Evolutionary conservation across 2,329 filamentous ascomycete species (phyloP).

Genomic region (Paraphaeosphaeria sporulosa): DNA sequence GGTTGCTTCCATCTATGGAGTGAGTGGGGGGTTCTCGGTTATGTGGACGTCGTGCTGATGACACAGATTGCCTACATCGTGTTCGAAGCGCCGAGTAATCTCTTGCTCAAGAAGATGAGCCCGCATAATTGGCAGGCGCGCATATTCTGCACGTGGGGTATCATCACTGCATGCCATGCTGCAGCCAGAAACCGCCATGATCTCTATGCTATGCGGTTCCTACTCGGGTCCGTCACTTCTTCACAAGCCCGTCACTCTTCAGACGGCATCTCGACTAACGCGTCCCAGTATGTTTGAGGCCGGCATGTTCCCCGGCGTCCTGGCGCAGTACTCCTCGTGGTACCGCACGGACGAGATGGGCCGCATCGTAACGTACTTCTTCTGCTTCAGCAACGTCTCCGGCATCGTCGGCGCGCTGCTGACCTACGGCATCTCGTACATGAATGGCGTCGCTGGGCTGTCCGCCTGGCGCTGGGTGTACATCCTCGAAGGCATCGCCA

Average conservation of each 20-base stretch:
- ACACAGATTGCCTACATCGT: conserved; percentile 31
- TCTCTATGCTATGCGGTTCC: conserved; percentile 33
- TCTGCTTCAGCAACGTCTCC: conserved; percentile 43
- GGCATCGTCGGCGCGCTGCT: conserved; percentile 44
- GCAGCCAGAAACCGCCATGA: conserved; percentile 34
- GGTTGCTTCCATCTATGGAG: conserved; percentile 32
- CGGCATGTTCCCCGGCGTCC: conserved; percentile 37
- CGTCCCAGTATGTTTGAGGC: conserved; percentile 32
- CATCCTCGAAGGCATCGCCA: conserved; percentile 54
- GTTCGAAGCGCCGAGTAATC: conserved; percentile 43
- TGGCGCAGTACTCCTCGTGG: conserved; percentile 48
- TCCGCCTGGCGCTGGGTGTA: conserved; percentile 48
- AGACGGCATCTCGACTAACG: conserved; percentile 40
- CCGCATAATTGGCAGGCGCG: conserved; percentile 49
- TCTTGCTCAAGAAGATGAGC: conserved; percentile 47
- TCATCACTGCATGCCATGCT: conserved; percentile 39
- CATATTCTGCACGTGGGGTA: conserved; percentile 36
- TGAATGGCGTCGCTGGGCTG: conserved; percentile 27
- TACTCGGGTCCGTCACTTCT: conserved; percentile 24
- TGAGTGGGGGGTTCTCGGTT: not conserved
- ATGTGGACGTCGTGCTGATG: not conserved
- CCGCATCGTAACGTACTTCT: conserved; percentile 45
- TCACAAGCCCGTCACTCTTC: not conserved
- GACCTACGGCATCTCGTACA: conserved; percentile 30
- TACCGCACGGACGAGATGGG: conserved; percentile 49